Percentiles rank a stretch among this genome's conserved stretches.
These are phyloP conservation scores for Venturia aucupariae DNA, from an alignment of 2,329 filamentous ascomycete species.

Conservation along the genomic window DNA sequence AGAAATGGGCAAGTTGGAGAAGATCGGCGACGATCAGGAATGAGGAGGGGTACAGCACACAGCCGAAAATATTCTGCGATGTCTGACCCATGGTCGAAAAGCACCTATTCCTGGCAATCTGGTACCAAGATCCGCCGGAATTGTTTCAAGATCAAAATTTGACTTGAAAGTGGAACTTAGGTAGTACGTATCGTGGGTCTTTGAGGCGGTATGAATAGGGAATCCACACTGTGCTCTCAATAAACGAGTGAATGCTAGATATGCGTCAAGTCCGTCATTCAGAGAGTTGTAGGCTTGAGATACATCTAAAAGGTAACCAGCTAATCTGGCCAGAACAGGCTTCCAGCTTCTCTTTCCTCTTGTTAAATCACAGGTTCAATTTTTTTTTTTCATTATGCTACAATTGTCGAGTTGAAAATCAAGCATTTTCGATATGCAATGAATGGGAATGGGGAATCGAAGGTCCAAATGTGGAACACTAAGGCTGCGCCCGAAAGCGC, in stretches of 20 bases:
- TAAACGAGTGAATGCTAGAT: not conserved
- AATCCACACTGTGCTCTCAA: not conserved
- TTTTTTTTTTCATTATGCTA: too few relatives aligned
- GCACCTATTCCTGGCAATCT: not conserved
- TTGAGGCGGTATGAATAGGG: not conserved
- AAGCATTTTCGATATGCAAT: too few relatives aligned
- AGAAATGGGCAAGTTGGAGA: constrained; percentile 90
- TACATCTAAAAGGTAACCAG: not conserved
- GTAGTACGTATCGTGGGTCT: not conserved
- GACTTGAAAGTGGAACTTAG: not conserved
- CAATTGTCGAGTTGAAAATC: too few relatives aligned
- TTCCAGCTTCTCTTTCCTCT: not conserved
- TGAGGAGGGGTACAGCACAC: not conserved
- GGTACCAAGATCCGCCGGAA: not conserved
- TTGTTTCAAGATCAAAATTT: not conserved
- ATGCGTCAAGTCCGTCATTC: not conserved
- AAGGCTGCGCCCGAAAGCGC: too few relatives aligned
- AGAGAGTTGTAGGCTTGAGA: not conserved
- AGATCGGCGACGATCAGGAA: constrained; percentile 67
- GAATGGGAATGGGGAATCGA: too few relatives aligned
- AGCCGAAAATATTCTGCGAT: not conserved
- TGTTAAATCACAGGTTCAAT: not conserved
- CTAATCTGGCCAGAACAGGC: not conserved
- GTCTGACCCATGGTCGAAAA: not conserved
- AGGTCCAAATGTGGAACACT: too few relatives aligned